Percentiles rank a stretch among this genome's conserved stretches.
phyloP scores from a whole-genome alignment of 768 basidiomycete species.

The Clitopilus passeckerianus region DNA sequence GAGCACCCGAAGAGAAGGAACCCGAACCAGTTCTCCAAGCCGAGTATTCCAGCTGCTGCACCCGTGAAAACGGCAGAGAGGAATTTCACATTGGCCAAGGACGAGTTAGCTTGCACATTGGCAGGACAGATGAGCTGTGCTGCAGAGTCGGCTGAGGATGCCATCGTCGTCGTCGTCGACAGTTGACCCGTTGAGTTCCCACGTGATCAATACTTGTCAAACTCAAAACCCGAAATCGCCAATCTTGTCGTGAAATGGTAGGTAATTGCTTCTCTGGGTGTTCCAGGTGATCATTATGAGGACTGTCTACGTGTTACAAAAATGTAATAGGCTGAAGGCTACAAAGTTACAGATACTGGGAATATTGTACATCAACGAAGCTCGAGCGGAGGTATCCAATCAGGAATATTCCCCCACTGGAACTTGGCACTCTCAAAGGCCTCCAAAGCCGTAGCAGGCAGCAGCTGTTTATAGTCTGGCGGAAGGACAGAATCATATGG shows the following conservation, averaged over 20 bases:
- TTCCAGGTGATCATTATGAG: not conserved
- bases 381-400: slow-evolving; percentile 68
- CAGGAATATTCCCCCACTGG: slow-evolving; percentile 65
- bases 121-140: slow-evolving; percentile 62
- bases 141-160: slow-evolving; percentile 42
- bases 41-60: slow-evolving; percentile 83
- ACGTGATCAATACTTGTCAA: not conserved
- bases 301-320: not conserved
- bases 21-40: slow-evolving; percentile 79
- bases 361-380: slow-evolving; percentile 31
- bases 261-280: not conserved
- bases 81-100: slow-evolving; percentile 69
- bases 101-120: slow-evolving; percentile 61
- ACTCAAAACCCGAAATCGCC: not conserved
- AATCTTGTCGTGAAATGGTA: not conserved
- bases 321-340: not conserved
- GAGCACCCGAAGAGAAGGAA: slow-evolving; percentile 74
- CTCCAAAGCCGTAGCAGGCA: slow-evolving; percentile 45
- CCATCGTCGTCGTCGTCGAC: slow-evolving; percentile 25
- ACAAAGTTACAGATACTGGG: not conserved
- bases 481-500: slow-evolving; percentile 57
- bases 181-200: not conserved
- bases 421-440: slow-evolving; percentile 57
- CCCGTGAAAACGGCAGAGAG: slow-evolving; percentile 82
- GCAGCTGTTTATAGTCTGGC: slow-evolving; percentile 46